phyloP scores from a whole-genome alignment of 768 basidiomycete species.

The Russula sp. region DNA sequence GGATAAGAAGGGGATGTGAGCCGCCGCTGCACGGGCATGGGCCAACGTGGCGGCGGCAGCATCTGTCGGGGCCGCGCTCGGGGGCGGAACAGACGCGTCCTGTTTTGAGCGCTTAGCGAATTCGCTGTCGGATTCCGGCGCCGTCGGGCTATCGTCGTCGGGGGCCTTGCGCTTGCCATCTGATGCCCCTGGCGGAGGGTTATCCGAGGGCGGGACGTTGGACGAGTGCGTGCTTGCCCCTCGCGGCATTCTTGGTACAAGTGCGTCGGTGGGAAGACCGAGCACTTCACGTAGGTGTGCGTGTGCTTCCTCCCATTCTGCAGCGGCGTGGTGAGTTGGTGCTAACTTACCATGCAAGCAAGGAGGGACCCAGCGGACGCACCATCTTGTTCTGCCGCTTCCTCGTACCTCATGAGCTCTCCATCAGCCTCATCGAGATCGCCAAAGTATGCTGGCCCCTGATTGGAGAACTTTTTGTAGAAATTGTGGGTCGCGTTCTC shows the following conservation, averaged over 20 bases:
- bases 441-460: conserved; percentile 86
- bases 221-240: conserved; percentile 27
- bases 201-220: conserved; percentile 26
- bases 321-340: neutral
- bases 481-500: conserved; percentile 69
- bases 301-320: conserved; percentile 11
- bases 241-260: conserved; percentile 48
- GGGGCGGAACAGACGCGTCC: conserved; percentile 18
- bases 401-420: conserved; percentile 65
- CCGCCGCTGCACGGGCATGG: conserved; percentile 53
- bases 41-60: conserved; percentile 29
- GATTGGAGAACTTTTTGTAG: conserved; percentile 85
- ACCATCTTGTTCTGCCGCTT: conserved; percentile 69
- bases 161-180: conserved; percentile 52
- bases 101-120: conserved; percentile 32
- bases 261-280: conserved; percentile 35
- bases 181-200: conserved; percentile 24
- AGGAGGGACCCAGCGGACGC: neutral
- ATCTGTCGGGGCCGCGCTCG: conserved; percentile 11
- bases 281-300: conserved; percentile 16
- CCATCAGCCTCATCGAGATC: conserved; percentile 79
- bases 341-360: neutral
- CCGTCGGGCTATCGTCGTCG: conserved; percentile 38
- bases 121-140: conserved; percentile 30
- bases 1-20: conserved; percentile 70